These are phyloP conservation scores for Pluteus cervinus DNA, from an alignment of 768 basidiomycete genomes.

Conservation along the genomic window DNA sequence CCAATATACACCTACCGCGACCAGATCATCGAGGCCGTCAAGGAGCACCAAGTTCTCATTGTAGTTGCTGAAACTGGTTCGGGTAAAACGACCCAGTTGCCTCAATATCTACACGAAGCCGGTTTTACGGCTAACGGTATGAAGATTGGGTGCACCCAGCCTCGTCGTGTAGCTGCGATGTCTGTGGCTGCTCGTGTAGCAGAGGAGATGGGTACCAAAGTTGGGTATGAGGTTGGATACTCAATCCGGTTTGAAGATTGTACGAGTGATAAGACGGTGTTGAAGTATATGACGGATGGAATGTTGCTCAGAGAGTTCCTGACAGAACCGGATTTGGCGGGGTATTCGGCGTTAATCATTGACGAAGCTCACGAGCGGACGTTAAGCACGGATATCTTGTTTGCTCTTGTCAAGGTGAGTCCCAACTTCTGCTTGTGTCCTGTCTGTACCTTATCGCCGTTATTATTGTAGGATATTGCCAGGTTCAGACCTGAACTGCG, in stretches of 20 bases:
- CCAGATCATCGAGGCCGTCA: constrained; percentile 82
- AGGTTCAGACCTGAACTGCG: constrained; percentile 93
- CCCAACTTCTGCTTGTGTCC: constrained; percentile 12
- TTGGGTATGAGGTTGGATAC: constrained; percentile 99
- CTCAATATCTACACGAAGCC: constrained; percentile 97
- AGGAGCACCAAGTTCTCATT: constrained; percentile 90
- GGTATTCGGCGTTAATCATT: constrained; percentile 92
- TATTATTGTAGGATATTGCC: constrained; percentile 73
- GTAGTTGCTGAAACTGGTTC: constrained; percentile 99
- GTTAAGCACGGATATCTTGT: constrained; percentile 95
- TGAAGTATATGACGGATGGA: constrained; percentile 99
- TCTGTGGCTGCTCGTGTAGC: constrained; percentile 98
- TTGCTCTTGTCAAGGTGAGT: constrained; percentile 96
- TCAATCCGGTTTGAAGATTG: constrained; percentile 99
- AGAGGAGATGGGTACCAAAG: constrained; percentile 95
- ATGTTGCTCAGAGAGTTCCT: constrained; percentile 97
- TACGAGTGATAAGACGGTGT: constrained; percentile 96
- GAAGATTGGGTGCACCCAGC: constrained; percentile 96
- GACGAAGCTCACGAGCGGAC: constrained; percentile 99
- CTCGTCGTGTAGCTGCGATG: constrained; percentile 98
- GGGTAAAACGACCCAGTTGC: constrained; percentile 97
- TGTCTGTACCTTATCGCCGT: constrained; percentile 20
- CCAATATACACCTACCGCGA: constrained; percentile 91
- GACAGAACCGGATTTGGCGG: constrained; percentile 94
- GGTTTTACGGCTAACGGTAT: constrained; percentile 85